A percentile compares a stretch with the other conserved stretches of the same genome.
These are phyloP conservation scores for Ceratonia siliqua DNA, from an alignment of 306 rosid genomes.

Conservation along the genomic window DNA sequence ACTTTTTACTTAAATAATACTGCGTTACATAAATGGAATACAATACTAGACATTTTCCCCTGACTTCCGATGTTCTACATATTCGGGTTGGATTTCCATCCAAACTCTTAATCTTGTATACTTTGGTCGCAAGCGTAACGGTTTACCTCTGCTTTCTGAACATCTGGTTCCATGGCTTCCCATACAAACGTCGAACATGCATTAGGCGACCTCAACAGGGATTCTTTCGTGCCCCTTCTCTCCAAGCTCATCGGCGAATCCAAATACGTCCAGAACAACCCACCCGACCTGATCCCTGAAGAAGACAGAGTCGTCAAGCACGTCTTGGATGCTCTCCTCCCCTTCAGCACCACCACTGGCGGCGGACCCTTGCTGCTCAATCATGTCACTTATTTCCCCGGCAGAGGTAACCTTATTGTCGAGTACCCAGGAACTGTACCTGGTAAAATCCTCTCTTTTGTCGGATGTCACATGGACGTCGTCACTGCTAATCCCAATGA, in stretches of 20 bases:
- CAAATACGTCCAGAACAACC: conserved; percentile 79
- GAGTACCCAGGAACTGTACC: conserved; percentile 86
- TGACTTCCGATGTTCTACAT: too few relatives aligned
- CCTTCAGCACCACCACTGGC: conserved; percentile 70
- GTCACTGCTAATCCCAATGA: conserved; percentile 87
- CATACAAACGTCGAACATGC: conserved; percentile 35
- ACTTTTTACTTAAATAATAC: too few relatives aligned
- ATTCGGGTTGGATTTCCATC: too few relatives aligned
- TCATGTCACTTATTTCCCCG: conserved; percentile 67
- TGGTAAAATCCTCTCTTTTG: conserved; percentile 71
- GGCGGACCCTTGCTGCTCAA: conserved; percentile 76
- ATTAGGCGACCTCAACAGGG: conserved; percentile 66
- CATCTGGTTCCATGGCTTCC: conserved; percentile 49
- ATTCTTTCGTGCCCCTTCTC: conserved; percentile 64
- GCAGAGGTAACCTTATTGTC: conserved; percentile 79
- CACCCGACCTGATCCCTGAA: conserved; percentile 77
- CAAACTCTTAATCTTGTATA: too few relatives aligned
- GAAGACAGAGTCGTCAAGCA: conserved; percentile 77
- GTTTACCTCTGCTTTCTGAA: too few relatives aligned
- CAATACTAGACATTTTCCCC: too few relatives aligned
- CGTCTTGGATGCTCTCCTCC: conserved; percentile 61
- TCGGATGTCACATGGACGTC: conserved; percentile 95
- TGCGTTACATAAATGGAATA: too few relatives aligned
- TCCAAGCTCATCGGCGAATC: conserved; percentile 82
- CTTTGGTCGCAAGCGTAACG: too few relatives aligned